Base-by-base conservation (phyloP, 768 basidiomycete species). In the Boletales sp. region DNA sequence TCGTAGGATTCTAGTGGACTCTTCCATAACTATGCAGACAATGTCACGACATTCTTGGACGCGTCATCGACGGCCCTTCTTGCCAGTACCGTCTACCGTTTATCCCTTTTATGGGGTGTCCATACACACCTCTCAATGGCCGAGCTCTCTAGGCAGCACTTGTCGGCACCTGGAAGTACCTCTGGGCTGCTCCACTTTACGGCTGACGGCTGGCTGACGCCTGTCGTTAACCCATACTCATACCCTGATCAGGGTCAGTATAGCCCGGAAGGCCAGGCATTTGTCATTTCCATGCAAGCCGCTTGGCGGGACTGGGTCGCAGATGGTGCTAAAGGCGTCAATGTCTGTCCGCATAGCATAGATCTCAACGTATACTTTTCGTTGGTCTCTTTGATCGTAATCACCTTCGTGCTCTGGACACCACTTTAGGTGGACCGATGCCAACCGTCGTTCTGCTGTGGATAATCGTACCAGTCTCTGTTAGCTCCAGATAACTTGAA, bases 191-290 rank as follows among this genome's bases (percentile, higher is more conserved):
- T 56, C 18, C 82, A 86, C 58, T 76, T 88, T 53, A 75, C 74
- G 0, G n/a, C 54, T 9, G 70, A 81, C 35, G 84, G 87, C 3
- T 87, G 85, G 82, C 67, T 91, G 21, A 73, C 70, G 6, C 87
- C 87, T 6, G 89, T 92, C 15, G 87, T 87, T 4, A 73, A 94
- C 60, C 91, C 92, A 0, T 64, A 85, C 46, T 63, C 71, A 2
- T 83, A 75, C 58, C 70, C 72, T 0, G 11, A 54, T 2, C 50
- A 78, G 51, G 84, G 86, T 0, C 50, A 66, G 0, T 18, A 79
- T 17, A 87, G 86, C 51, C 79, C 91, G 2, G 92, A 94, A 65
- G 83, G 76, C 0, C 77, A 94, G 69, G 87, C 86, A 8, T 94
- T 94, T 65, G 80, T 87, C 11, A 64, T 94, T 6, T 75, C 83